phyloP scores from a whole-genome alignment of 768 basidiomycete species.

The Mycena rebaudengoi region DNA sequence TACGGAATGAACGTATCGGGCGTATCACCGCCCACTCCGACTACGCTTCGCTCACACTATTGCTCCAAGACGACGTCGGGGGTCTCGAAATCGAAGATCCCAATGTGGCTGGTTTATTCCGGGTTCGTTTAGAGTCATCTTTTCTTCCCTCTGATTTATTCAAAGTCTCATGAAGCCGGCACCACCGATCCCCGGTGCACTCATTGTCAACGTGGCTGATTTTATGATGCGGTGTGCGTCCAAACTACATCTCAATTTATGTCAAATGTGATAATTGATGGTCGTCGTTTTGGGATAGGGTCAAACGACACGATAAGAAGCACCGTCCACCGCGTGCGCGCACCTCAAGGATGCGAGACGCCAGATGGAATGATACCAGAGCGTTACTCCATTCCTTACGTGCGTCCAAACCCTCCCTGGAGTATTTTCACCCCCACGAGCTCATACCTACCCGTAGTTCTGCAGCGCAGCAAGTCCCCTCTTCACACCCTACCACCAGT shows the following conservation, averaged over 20 bases:
- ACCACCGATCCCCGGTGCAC: conserved; percentile 53
- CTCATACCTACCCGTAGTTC: neutral
- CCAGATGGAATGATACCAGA: conserved; percentile 49
- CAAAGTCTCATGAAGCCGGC: conserved; percentile 38
- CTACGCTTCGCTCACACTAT: conserved; percentile 63
- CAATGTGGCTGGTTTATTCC: conserved; percentile 50
- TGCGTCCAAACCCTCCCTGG: conserved; percentile 24
- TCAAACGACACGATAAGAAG: conserved; percentile 57
- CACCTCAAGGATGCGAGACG: conserved; percentile 37
- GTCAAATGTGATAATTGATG: neutral
- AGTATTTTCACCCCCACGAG: neutral
- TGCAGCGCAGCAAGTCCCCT: neutral
- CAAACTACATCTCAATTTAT: neutral
- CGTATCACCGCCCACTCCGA: conserved; percentile 63
- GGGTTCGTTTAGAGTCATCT: conserved; percentile 37
- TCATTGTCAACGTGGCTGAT: conserved; percentile 64
- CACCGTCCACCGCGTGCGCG: conserved; percentile 61
- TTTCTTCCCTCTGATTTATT: neutral
- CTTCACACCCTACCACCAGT: conserved; percentile 23
- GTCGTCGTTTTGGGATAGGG: conserved; percentile 37
- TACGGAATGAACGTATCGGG: conserved; percentile 46
- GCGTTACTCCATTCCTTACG: conserved; percentile 71
- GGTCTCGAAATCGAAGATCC: conserved; percentile 72
- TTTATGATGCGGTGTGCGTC: conserved; percentile 57
- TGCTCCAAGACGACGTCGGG: conserved; percentile 68